Evolutionary conservation across 2,329 filamentous ascomycete species (phyloP), one percentile per base, ranked within the genome.

Genomic region (Metarhizium album): DNA sequence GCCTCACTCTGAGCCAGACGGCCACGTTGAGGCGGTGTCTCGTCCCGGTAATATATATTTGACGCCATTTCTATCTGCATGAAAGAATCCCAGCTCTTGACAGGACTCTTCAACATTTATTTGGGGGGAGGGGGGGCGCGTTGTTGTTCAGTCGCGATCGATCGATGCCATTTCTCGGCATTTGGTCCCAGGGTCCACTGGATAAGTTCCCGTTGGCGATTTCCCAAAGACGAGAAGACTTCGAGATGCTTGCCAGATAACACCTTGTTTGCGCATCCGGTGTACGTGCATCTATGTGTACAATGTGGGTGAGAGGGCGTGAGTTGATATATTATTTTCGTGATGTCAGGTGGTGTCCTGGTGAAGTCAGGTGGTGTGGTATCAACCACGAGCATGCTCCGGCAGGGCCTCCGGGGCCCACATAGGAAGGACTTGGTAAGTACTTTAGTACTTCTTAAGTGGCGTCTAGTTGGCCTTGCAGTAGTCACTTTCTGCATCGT

Each of bases 1-100:
- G 52, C 22, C 66, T 64, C n/a, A 71, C 60, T 2, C 67, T 74
- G 46, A 75, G 62, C 49, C 74, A 75, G 48, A 70, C 68, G 47
- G 74, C 61, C 73, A 77, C 78, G 46, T 53, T 55, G 46, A 52
- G n/a, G 11, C 42, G 20, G 45, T 6, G 16, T 22, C 33, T 29
- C 29, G 48, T 27, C 31, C 29, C 4, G 46, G 16, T 29, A 22
- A 16, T 24, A 43, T 18, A 14, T 43, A 24, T 23, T 43, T 24
- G 40, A 24, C 16, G 7, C 22, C 40, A 23, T 42, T 29, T 9
- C 8, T 24, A 24, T 24, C 22, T 14, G 22, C 40, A 43, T 4
- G 24, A 14, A 43, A 22, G 24, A 14, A 43, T 24, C 22, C 9
- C 3, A 23, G 40, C 11, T 11, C 20, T 43, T 43, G 20, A 9